Base-by-base conservation (phyloP, 2,329 filamentous ascomycete species). In the Colletotrichum somersetense region DNA sequence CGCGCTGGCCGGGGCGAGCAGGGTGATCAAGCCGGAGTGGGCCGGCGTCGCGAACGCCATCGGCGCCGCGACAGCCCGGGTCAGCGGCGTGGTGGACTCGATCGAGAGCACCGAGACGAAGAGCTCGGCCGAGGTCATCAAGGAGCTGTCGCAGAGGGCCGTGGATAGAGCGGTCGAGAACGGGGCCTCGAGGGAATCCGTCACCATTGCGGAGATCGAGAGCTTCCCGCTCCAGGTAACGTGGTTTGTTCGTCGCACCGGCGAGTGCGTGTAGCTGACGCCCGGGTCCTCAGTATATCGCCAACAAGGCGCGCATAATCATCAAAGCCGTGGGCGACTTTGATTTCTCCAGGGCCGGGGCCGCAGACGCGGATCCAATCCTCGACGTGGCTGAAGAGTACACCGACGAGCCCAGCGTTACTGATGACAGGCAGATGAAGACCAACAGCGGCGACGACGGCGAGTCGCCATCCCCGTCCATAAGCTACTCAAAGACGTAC, bases 21-120 rank as follows among this genome's bases (percentile, higher is more conserved):
- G 80, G 42, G 87, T 91, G 1, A 79, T 89, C 55, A 89, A 87
- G 74, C 89, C 89, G 0, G 80, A 84, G 55, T 89, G 85, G 83
- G 86, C 88, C 2, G 85, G 84, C 2, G 88, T 91, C 1, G 90
- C 90, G 16, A 92, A 92, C 75, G 90, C 90, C 0, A 89, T 92
- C 18, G 90, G 90, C 3, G 90, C 89, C 16, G 89, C 89, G 0
- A 89, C 89, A 69, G 88, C 89, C 1, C 81, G 88, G 55, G 88
- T 91, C 6, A 89, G 87, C 70, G 85, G 86, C 1, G 84, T 87
- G 0, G 81, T 87, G 8, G 87, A 89, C 71, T 85, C 83, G 0
- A 83, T 88, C 23, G 84, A 86, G 67, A 85, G 84, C 0, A 87
- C 85, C 0, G 85, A 85, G 65, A 77, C 77, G 0, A 82, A 80